phyloP scores from a whole-genome alignment of 768 basidiomycete genomes.

The Amanita rimosa region DNA sequence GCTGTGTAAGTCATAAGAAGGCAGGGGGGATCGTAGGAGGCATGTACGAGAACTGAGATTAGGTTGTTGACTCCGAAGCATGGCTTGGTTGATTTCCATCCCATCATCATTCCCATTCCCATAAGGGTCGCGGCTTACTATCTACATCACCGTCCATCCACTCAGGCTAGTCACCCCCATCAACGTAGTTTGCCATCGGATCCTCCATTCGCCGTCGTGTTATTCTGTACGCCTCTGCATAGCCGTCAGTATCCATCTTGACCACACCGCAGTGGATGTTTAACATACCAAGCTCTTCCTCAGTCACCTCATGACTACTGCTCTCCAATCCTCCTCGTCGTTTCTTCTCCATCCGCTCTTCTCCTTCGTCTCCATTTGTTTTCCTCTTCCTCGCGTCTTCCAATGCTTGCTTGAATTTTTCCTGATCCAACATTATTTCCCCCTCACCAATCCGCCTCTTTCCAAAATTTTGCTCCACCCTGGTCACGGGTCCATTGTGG shows the following conservation, averaged over 20 bases:
- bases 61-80: not conserved
- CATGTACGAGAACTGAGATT: slow-evolving; percentile 2
- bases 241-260: slow-evolving; percentile 5
- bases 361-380: slow-evolving; percentile 40
- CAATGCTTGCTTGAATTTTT: slow-evolving; percentile 56
- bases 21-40: not conserved
- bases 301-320: slow-evolving; percentile 71
- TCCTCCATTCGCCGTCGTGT: slow-evolving; percentile 66
- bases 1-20: slow-evolving; percentile 34
- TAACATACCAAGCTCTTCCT: slow-evolving; percentile 79
- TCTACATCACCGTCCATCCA: slow-evolving; percentile 44
- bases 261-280: too few relatives aligned
- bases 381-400: slow-evolving; percentile 78
- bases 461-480: slow-evolving; percentile 60
- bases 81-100: not conserved
- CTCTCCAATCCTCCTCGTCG: slow-evolving; percentile 34
- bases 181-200: slow-evolving; percentile 91
- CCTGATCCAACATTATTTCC: slow-evolving; percentile 64
- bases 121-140: not conserved
- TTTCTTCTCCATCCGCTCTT: slow-evolving; percentile 46
- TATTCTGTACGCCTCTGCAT: slow-evolving; percentile 86
- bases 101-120: too few relatives aligned
- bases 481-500: slow-evolving; percentile 16
- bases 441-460: slow-evolving; percentile 79
- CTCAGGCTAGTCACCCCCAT: too few relatives aligned